Percentiles rank a stretch among this genome's conserved stretches.
phyloP scores from a whole-genome alignment of 305 asterid species.

The Solanum hybrid region DNA sequence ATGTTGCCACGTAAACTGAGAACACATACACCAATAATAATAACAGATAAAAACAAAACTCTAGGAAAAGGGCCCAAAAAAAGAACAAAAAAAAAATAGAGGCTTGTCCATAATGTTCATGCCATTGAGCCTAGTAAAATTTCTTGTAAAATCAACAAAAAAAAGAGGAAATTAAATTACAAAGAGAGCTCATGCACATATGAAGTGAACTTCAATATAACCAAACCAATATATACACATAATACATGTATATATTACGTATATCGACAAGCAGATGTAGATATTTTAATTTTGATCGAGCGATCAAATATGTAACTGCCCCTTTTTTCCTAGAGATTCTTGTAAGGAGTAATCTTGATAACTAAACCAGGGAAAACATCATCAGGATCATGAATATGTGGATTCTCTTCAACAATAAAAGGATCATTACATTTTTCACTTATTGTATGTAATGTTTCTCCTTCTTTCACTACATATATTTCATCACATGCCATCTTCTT shows the following conservation, averaged over 20 bases:
- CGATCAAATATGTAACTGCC: not conserved
- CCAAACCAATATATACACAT: not conserved
- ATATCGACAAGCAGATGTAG: not conserved
- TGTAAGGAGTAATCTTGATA: slow-evolving; percentile 64
- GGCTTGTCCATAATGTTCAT: not conserved
- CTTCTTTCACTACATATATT: slow-evolving; percentile 68
- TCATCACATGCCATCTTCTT: slow-evolving; percentile 39
- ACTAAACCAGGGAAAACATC: slow-evolving; percentile 82
- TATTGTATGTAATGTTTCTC: slow-evolving; percentile 71
- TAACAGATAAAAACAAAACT: not conserved
- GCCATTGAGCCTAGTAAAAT: not conserved
- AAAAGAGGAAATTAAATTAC: not conserved
- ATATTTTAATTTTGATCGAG: not conserved
- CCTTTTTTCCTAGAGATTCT: slow-evolving; percentile 7
- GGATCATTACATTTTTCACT: slow-evolving; percentile 83
- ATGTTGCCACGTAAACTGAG: not conserved
- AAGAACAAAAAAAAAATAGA: not conserved
- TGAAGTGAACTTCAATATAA: not conserved
- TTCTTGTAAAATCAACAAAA: not conserved
- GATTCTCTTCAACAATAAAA: slow-evolving; percentile 74
- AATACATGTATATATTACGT: not conserved
- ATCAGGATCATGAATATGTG: slow-evolving; percentile 86
- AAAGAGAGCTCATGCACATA: not conserved
- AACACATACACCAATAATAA: not conserved
- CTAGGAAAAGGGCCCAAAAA: not conserved